Evolutionary conservation across 2,329 filamentous ascomycete genomes (phyloP), one percentile per base, ranked within the genome.

Genomic region (Colletotrichum horii): DNA sequence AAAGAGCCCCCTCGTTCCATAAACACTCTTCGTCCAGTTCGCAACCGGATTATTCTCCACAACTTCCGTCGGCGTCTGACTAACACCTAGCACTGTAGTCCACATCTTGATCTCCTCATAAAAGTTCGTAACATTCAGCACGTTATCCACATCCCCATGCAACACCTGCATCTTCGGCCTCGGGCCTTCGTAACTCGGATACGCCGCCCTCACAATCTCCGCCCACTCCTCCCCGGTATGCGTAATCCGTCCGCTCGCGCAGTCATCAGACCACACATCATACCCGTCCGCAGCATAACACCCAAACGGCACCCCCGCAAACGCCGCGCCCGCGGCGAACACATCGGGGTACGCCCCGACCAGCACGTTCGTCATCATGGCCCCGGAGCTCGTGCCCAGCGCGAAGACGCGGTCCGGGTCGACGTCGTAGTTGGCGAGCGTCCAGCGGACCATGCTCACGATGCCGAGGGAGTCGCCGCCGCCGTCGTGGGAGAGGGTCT

Each of bases 101-200:
- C 89, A 91, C 79, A 89, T 81, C 83, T 91, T 90, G 74, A 89
- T 83, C 77, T 87, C 87, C 82, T 92, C 90, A 7, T 85, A 81
- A 76, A 89, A 90, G 80, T 91, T 91, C 66, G 84, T 83, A 30
- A 88, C 89, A 56, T 87, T 84, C 2, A 92, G 82, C 6, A 87
- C 87, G 36, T 87, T 84, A 77, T 92, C 90, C 0, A 77, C 79
- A 6, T 87, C 88, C 12, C 91, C 91, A 79, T 92, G 91, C 80
- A 89, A 89, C 55, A 92, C 84, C 81, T 91, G 89, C 83, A 92
- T 85, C 79, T 88, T 89, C 0, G 91, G 90, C 15, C 89, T 82
- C 66, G 86, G 83, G 1, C 89, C 89, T 3, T 80, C 83, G 78
- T 91, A 91, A 0, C 83, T 86, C 0, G 89, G 88, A 76, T 90